A percentile compares a stretch with the other conserved stretches of the same genome.
phyloP scores from a whole-genome alignment of 2,329 filamentous ascomycete genomes.

The Graphiopsis chlorocephala region DNA sequence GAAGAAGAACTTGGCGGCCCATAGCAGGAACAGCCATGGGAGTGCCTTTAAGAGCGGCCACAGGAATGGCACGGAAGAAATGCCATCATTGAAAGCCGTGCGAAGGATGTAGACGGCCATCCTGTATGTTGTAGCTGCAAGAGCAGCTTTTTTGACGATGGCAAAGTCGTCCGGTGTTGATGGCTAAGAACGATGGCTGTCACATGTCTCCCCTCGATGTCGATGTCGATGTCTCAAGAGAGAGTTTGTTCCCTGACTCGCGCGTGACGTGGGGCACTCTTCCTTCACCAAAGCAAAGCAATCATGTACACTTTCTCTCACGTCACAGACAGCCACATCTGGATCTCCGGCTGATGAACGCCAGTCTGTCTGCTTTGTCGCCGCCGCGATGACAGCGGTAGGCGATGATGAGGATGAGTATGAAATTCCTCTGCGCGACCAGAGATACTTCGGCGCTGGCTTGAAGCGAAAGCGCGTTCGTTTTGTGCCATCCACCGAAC shows the following conservation, averaged over 20 bases:
- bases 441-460: constrained; percentile 61
- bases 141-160: neutral
- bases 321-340: neutral
- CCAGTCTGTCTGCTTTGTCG: neutral
- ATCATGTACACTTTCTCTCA: neutral
- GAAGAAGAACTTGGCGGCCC: constrained; percentile 70
- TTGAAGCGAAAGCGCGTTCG: constrained; percentile 59
- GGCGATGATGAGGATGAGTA: constrained; percentile 52
- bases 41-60: constrained; percentile 47
- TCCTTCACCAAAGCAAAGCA: neutral
- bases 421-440: constrained; percentile 56
- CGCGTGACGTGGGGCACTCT: neutral
- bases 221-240: neutral
- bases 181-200: neutral
- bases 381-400: neutral
- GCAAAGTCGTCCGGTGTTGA: neutral
- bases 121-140: constrained; percentile 39
- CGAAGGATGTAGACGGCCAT: constrained; percentile 64
- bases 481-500: constrained; percentile 53
- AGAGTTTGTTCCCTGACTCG: neutral
- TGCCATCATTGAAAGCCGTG: constrained; percentile 54
- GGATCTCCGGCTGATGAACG: neutral
- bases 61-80: constrained; percentile 44
- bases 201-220: constrained; percentile 2
- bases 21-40: constrained; percentile 52